These are phyloP conservation scores for Cladosporium cucumerinum DNA, from an alignment of 2,329 filamentous ascomycete genomes.

Conservation along the genomic window DNA sequence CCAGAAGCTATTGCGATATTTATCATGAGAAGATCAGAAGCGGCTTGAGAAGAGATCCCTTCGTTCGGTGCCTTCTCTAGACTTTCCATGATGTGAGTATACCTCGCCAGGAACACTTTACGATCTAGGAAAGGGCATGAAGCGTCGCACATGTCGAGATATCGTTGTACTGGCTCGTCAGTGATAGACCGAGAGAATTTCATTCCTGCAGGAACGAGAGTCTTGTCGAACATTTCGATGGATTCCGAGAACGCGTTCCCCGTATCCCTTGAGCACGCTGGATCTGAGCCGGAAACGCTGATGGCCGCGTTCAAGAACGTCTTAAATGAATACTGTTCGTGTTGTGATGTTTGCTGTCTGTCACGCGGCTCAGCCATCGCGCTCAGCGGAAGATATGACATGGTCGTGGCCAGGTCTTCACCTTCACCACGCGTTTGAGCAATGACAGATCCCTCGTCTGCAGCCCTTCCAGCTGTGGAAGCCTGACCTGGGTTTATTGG, in stretches of 20 bases:
- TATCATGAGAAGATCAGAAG: neutral
- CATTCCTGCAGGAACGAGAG: neutral
- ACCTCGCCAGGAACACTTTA: neutral
- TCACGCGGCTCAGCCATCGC: conserved; percentile 8
- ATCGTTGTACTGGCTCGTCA: neutral
- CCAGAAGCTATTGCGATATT: conserved; percentile 1
- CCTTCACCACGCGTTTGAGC: neutral
- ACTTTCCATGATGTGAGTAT: neutral
- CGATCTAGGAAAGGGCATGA: conserved; percentile 8
- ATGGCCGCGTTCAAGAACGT: conserved; percentile 7
- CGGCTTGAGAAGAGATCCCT: neutral
- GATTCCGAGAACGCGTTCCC: neutral
- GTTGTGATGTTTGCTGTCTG: conserved; percentile 8
- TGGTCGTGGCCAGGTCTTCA: neutral
- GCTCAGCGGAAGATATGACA: conserved; percentile 6
- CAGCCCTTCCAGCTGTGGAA: neutral
- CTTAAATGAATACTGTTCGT: conserved; percentile 6
- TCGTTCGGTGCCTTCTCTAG: neutral
- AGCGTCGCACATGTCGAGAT: neutral
- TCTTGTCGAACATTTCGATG: conserved; percentile 1
- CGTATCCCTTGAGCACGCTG: neutral
- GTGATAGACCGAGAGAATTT: neutral
- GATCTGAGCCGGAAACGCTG: neutral
- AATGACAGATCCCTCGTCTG: neutral
- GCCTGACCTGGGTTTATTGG: neutral